These are phyloP conservation scores for Boletus coccyginus DNA, from an alignment of 768 basidiomycete species.

Conservation along the genomic window DNA sequence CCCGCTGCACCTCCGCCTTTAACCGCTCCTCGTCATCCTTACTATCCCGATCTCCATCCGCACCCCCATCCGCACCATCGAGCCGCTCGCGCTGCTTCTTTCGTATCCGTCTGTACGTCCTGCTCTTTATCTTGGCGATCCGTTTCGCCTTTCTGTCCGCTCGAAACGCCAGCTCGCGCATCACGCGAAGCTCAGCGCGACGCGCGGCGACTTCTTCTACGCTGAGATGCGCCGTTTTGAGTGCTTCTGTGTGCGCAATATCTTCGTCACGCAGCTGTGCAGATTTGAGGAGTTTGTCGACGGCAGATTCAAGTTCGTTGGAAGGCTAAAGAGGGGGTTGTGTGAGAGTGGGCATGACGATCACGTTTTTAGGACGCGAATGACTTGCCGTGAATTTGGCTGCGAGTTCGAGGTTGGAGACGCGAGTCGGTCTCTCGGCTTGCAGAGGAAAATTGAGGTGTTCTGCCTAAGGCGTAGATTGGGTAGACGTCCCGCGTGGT, in stretches of 20 bases:
- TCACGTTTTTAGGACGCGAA: neutral
- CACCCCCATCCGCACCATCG: constrained; percentile 43
- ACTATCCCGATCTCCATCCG: constrained; percentile 12
- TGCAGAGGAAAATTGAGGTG: constrained; percentile 87
- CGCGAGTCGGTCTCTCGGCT: constrained; percentile 48
- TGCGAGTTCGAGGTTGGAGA: constrained; percentile 71
- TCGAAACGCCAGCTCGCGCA: constrained; percentile 92
- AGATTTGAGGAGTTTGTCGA: constrained; percentile 74
- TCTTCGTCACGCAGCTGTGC: constrained; percentile 84
- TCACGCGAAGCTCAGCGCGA: constrained; percentile 76
- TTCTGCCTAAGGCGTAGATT: constrained; percentile 58
- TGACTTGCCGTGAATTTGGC: constrained; percentile 78
- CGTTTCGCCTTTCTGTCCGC: constrained; percentile 89
- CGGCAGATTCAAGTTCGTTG: constrained; percentile 79
- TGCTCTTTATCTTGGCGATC: constrained; percentile 93
- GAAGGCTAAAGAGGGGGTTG: constrained; percentile 52
- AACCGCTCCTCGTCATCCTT: constrained; percentile 51
- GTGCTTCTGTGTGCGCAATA: constrained; percentile 75
- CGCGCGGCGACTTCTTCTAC: constrained; percentile 85
- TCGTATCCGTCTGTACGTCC: constrained; percentile 82
- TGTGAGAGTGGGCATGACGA: neutral
- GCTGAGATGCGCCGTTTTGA: constrained; percentile 77
- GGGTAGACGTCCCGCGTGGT: neutral
- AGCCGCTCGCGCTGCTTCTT: constrained; percentile 73
- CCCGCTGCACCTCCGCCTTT: constrained; percentile 75